Base-by-base conservation (phyloP, 306 rosid genomes). In the Fragaria ananassa region DNA sequence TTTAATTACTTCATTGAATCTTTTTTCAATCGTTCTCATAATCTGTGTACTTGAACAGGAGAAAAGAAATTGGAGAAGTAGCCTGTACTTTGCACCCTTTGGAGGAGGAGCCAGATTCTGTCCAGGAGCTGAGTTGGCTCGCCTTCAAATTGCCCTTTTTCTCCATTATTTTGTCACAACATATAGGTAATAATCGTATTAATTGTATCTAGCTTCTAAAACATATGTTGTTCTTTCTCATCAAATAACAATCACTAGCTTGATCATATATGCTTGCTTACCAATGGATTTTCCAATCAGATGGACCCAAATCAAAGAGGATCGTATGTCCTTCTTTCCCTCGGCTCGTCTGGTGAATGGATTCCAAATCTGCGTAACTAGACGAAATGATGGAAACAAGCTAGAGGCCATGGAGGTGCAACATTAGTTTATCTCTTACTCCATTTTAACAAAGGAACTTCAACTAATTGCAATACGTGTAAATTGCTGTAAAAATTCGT, bases 41-140 rank as follows among this genome's bases (percentile, higher is more conserved):
- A 60, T 25, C 13, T 25, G 19, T 60, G 7, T 60, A 14, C 42
- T 19, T 34, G 44, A 31, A 15, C n/a, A 91, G 93, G 93, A 85
- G 83, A 91, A 85, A 84, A 90, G 91, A 82, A 94, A 90, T 75
- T 94, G 95, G 95, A 88, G 96, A 85, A 94, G 71, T 60, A 86
- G 97, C 87, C 89, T 91, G 69, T 86, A 80, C 77, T 91, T 78
- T 81, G 86, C 95, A 53, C 98, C 98, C 44, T 94, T 94, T 70
- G 98, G 98, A 70, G 96, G 97, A 86, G 98, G 98, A 44, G 93
- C 89, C 47, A 88, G 98, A 76, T 90, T 94, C 73, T 94, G 98
- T 84, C 97, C 98, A 0, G 98, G 98, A 75, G 96, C 98, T 53
- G 97, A 94, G 73, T 54, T 94, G 53, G 93, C 95, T 75, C 98